Base-by-base conservation (phyloP, 2,329 filamentous ascomycete genomes). In the Phaeosphaeriaceae sp. region DNA sequence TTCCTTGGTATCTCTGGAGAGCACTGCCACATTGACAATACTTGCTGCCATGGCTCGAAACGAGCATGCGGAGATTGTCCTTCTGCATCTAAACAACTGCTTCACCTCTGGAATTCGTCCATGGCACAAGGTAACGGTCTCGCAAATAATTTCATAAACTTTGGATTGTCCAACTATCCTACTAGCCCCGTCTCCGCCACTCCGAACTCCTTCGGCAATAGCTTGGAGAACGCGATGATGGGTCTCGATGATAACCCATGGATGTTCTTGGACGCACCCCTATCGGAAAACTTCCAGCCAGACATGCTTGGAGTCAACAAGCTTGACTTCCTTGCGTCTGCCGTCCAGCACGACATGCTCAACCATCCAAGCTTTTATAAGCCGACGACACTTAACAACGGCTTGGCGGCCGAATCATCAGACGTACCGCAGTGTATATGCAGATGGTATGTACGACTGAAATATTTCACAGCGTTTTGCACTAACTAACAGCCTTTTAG, bases 11-110 rank as follows among this genome's bases (percentile, higher is more conserved):
- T 69, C 18, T 56, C 64, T 8, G 60, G 55, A 1, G 70, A 69
- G 18, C 68, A 73, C 48, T 73, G 70, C 56, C 69, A 73, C 44
- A 63, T 70, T 21, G 64, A 68, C 49, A 67, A 71, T 41, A 64
- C 68, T 12, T 73, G 70, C 40, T 73, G 70, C 41, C 70, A 73
- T 58, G 67, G 66, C 2, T 29, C 53, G 8, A 52, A 56, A 30
- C 57, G 64, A 48, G 60, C 61, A 13, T 70, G 67, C 47, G 67
- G 63, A 29, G 64, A 71, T n/a, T 59, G 48, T 28, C 57, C 62
- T 8, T 60, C 54, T 16, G 58, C 60, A n/a, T 56, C 67, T 20
- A 58, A 63, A 33, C 52, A 59, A 3, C 58, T 67, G 15, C 50
- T 66, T 7, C 60, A 68, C 17, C 20, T 66, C 1, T 70, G 66